These are phyloP conservation scores for Malbranchea cinnamomea DNA, from an alignment of 2,329 filamentous ascomycete species.

Conservation along the genomic window DNA sequence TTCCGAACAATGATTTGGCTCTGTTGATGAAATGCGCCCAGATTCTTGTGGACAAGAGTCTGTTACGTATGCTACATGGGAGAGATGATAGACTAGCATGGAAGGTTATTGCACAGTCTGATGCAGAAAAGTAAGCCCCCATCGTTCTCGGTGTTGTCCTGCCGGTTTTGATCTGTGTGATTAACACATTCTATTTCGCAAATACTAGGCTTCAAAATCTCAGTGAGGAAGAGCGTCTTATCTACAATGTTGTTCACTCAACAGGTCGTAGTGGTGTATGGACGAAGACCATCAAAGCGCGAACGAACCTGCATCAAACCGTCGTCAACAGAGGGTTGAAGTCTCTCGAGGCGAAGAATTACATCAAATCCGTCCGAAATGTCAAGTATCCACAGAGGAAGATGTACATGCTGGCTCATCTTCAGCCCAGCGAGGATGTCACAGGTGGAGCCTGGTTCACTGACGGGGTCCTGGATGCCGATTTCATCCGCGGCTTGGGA, in stretches of 20 bases:
- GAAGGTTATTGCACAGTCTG: constrained; percentile 33
- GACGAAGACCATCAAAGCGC: constrained; percentile 69
- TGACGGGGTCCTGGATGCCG: constrained; percentile 75
- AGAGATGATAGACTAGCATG: constrained; percentile 31
- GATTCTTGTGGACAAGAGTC: constrained; percentile 30
- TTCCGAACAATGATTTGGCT: constrained; percentile 28
- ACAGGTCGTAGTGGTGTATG: constrained; percentile 76
- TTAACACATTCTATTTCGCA: constrained; percentile 7
- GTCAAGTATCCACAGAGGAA: constrained; percentile 84
- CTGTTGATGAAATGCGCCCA: constrained; percentile 31
- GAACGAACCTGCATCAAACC: constrained; percentile 70
- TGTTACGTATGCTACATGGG: constrained; percentile 31
- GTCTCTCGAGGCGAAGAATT: constrained; percentile 62
- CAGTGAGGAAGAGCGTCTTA: constrained; percentile 58
- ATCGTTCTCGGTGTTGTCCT: not conserved
- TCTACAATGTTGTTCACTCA: constrained; percentile 81
- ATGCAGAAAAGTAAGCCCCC: constrained; percentile 31
- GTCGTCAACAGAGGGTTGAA: constrained; percentile 71
- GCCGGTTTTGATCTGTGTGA: constrained; percentile 2
- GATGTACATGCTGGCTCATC: constrained; percentile 83
- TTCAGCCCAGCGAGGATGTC: constrained; percentile 75
- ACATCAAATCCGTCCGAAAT: constrained; percentile 81
- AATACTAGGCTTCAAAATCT: constrained; percentile 28
- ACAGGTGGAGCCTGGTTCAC: constrained; percentile 93
- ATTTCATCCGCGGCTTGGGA: constrained; percentile 67